A percentile compares a stretch with the other conserved stretches of the same genome.
phyloP scores from a whole-genome alignment of 2,329 filamentous ascomycete genomes.

The Venturia pyrina region DNA sequence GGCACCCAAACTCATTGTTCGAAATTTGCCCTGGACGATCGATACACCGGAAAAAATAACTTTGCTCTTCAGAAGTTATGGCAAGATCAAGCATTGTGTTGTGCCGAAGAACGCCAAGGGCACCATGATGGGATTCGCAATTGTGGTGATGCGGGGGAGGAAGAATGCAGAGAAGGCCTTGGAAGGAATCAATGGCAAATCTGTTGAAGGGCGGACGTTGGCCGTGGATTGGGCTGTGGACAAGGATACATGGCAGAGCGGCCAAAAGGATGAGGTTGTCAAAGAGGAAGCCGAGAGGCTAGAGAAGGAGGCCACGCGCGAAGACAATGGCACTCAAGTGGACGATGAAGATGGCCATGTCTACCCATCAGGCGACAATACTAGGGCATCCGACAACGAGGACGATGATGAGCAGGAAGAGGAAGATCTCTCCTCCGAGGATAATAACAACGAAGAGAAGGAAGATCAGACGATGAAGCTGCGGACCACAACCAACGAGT shows the following conservation, averaged over 20 bases:
- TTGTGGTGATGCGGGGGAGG: slow-evolving; percentile 75
- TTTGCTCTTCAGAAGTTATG: slow-evolving; percentile 73
- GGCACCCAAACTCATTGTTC: slow-evolving; percentile 73
- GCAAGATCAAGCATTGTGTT: slow-evolving; percentile 81
- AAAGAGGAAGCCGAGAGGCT: slow-evolving; percentile 23
- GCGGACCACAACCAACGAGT: slow-evolving; percentile 20
- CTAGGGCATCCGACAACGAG: slow-evolving; percentile 15
- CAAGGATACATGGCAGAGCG: slow-evolving; percentile 71
- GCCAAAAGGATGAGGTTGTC: slow-evolving; percentile 28
- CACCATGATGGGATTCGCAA: slow-evolving; percentile 66
- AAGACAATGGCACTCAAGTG: slow-evolving; percentile 36
- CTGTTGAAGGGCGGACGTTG: slow-evolving; percentile 75
- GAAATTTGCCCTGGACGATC: slow-evolving; percentile 93
- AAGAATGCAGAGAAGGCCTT: slow-evolving; percentile 90
- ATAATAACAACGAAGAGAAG: slow-evolving; percentile 32
- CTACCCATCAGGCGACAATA: slow-evolving; percentile 30
- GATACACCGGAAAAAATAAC: slow-evolving; percentile 74
- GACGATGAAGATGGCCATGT: slow-evolving; percentile 29
- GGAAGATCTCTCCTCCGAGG: slow-evolving; percentile 33
- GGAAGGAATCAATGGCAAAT: slow-evolving; percentile 75
- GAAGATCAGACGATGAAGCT: slow-evolving; percentile 32
- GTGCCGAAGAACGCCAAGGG: slow-evolving; percentile 62
- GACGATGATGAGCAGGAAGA: slow-evolving; percentile 31
- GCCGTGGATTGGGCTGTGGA: slow-evolving; percentile 97
- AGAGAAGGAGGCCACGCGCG: slow-evolving; percentile 13